Evolutionary conservation across 1,284 basidiomycete species (phyloP).

Genomic region (Thelephora terrestris): DNA sequence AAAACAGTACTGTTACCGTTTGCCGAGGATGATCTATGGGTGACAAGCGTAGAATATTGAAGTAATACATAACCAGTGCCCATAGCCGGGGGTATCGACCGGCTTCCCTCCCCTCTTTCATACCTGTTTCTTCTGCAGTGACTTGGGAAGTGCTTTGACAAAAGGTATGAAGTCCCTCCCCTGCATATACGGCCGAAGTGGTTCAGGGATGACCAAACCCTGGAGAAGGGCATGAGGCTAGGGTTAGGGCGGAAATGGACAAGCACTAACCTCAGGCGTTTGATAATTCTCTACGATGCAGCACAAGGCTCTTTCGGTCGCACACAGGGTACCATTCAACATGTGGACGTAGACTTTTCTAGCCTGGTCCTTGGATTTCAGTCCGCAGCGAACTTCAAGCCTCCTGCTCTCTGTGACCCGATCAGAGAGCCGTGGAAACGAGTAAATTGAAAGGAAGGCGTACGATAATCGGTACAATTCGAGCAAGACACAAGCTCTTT

Average conservation of each 20-base stretch:
- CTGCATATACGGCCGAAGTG: constrained; percentile 90
- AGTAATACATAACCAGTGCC: too few species aligned
- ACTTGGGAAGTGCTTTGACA: constrained; percentile 76
- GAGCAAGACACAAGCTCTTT: constrained; percentile 93
- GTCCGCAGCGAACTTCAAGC: constrained; percentile 83
- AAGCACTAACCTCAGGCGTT: constrained; percentile 69
- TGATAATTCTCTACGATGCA: constrained; percentile 99
- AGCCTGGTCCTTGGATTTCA: constrained; percentile 79
- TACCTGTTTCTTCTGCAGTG: constrained; percentile 62
- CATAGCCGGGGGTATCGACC: too few species aligned
- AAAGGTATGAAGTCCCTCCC: constrained; percentile 91
- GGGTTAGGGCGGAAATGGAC: neutral
- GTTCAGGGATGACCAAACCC: constrained; percentile 86
- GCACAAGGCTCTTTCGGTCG: constrained; percentile 92
- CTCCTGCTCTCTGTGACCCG: constrained; percentile 67
- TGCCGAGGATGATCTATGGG: neutral
- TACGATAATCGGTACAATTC: constrained; percentile 93
- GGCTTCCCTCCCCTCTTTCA: constrained; percentile 12
- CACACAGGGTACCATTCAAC: constrained; percentile 96
- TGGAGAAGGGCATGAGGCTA: constrained; percentile 21
- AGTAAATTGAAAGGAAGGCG: constrained; percentile 24
- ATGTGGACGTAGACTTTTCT: constrained; percentile 94
- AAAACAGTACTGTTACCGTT: neutral
- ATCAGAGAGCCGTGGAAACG: constrained; percentile 2
- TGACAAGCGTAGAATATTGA: too few species aligned